These are phyloP conservation scores for Colletotrichum sp. DNA, from an alignment of 2,329 filamentous ascomycete species.

Conservation along the genomic window DNA sequence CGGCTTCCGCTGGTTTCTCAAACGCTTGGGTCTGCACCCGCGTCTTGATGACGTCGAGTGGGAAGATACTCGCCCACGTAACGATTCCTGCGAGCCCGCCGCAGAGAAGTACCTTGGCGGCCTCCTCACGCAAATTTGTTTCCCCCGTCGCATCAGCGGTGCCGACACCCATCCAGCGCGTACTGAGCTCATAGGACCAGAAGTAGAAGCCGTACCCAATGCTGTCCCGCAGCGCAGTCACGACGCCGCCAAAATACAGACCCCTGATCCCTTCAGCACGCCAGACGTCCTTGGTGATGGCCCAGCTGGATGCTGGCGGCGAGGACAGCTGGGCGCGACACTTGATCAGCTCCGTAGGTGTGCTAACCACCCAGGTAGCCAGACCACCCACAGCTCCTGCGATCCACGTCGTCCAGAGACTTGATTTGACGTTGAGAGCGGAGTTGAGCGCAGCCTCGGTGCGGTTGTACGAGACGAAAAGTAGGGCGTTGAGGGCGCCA, in stretches of 20 bases:
- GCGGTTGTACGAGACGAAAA: conserved; percentile 91
- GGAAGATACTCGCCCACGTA: conserved; percentile 91
- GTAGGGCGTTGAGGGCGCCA: conserved; percentile 86
- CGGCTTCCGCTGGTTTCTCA: conserved; percentile 24
- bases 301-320: conserved; percentile 60
- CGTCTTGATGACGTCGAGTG: conserved; percentile 91
- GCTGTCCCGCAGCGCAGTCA: conserved; percentile 84
- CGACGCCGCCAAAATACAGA: conserved; percentile 79
- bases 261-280: conserved; percentile 66
- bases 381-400: conserved; percentile 84
- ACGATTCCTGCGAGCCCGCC: conserved; percentile 87
- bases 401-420: conserved; percentile 73
- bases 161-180: conserved; percentile 56
- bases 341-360: conserved; percentile 90
- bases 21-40: conserved; percentile 78
- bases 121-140: conserved; percentile 42
- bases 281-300: conserved; percentile 67
- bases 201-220: conserved; percentile 99
- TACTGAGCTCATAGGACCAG: conserved; percentile 85
- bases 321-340: conserved; percentile 77
- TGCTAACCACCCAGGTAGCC: conserved; percentile 83
- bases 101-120: conserved; percentile 75
- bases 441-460: conserved; percentile 68
- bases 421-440: conserved; percentile 39
- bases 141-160: conserved; percentile 15